phyloP scores from a whole-genome alignment of 1,139 yeast genomes.

The Arxiozyma heterogenica region DNA sequence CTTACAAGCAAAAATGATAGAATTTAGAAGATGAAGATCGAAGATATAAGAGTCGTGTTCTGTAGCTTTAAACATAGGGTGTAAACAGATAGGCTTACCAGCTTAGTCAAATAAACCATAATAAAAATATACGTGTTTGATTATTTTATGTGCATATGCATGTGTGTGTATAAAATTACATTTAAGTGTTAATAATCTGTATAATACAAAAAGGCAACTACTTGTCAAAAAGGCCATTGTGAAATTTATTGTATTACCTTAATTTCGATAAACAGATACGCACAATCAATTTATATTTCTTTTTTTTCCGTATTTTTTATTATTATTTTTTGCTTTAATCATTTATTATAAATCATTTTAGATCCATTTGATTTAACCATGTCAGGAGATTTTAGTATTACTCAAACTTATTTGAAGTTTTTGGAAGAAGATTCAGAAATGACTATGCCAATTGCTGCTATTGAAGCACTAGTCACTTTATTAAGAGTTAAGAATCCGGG shows the following conservation, averaged over 20 bases:
- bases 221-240: neutral
- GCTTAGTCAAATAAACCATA: neutral
- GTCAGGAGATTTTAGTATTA: conserved; percentile 57
- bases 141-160: no score
- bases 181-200: neutral
- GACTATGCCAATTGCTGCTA: conserved; percentile 99
- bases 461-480: conserved; percentile 83
- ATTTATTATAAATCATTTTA: neutral
- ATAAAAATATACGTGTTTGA: neutral
- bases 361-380: conserved; percentile 8
- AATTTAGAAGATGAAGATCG: no score
- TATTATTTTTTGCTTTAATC: no score
- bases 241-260: no score
- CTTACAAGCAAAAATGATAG: no score
- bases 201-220: neutral
- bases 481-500: conserved; percentile 74
- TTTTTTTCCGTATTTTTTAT: no score
- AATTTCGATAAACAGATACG: no score
- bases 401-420: conserved; percentile 66
- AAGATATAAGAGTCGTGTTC: neutral
- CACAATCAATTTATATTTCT: neutral
- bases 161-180: no score
- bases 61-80: no score
- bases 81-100: neutral
- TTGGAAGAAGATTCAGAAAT: conserved; percentile 82